Base-by-base conservation (phyloP, 192 early-diverging fungal genomes). In the Backusella tuberculispora region DNA sequence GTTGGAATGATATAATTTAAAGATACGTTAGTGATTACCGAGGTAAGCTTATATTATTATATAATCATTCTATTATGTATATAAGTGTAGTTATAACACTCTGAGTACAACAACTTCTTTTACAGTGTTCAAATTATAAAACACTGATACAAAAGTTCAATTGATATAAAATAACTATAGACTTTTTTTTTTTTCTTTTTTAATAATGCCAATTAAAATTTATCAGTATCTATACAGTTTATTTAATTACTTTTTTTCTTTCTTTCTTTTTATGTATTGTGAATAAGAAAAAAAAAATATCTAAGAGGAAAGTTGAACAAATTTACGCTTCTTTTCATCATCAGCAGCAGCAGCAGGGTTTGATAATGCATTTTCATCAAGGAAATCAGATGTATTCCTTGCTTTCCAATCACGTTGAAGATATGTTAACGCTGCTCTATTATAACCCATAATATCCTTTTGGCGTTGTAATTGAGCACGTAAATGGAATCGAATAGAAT, bases 361-460 rank as follows among this genome's bases (percentile, higher is more conserved):
- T 41, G 87, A 86, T 15, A 83, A 79, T 45, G 75, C 73, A 19
- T 82, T 82, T 41, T 93, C 92, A 41, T 90, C 92, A 83, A 92
- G 88, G 82, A 93, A 95, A 43, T 92, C 87, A 13, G 91, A 82
- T 8, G 89, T 90, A 34, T 88, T 89, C 66, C 84, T 88, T 63
- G 85, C 87, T 71, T 95, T 91, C 87, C 90, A 94, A 60, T 95
- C 94, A 15, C 92, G 80, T 70, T 85, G 86, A 66, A 97, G 85
- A 69, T 90, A 91, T 68, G 85, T 81, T 19, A 99, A 83, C 1
- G 92, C 96, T 9, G 95, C 95, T 41, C 95, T 72, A 71, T 98
- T 99, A 79, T 91, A 97, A 48, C 97, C 97, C 71, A 97, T 87
- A 56, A 87, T 77, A 73, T 97, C 94, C 40, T 93, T 88, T 71